Conservation (phyloP, 352 stramenopile genomes). For the Phytophthora fragariae region DNA sequence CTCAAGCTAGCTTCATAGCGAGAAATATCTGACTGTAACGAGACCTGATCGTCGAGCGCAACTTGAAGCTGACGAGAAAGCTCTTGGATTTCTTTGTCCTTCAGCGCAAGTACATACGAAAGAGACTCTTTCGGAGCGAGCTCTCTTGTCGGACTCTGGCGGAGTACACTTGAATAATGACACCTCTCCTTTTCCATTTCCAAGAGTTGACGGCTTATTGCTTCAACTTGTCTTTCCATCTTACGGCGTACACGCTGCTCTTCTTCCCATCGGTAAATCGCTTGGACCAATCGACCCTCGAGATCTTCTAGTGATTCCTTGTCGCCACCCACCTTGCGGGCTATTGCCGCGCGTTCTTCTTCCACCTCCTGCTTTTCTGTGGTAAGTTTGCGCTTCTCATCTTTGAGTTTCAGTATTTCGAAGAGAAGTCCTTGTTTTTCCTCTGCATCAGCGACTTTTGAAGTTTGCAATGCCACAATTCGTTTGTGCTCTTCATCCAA, state of each 20-base stretch:
- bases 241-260: slow-evolving; percentile 50
- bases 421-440: slow-evolving; percentile 59
- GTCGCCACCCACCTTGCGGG: slow-evolving; percentile 54
- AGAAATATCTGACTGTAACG: slow-evolving; percentile 20
- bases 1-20: slow-evolving; percentile 6
- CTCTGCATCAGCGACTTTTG: slow-evolving; percentile 33
- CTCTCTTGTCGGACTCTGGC: slow-evolving; percentile 46
- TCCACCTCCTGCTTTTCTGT: slow-evolving; percentile 46
- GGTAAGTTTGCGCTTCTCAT: slow-evolving; percentile 45
- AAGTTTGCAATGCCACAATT: slow-evolving; percentile 28
- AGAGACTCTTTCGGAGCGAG: slow-evolving; percentile 38
- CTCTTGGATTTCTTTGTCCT: slow-evolving; percentile 57
- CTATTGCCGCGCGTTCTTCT: slow-evolving; percentile 26
- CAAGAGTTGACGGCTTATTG: slow-evolving; percentile 41
- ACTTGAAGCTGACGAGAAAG: slow-evolving; percentile 29
- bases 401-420: slow-evolving; percentile 59
- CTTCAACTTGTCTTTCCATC: slow-evolving; percentile 50
- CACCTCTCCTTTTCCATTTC: slow-evolving; percentile 65
- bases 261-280: slow-evolving; percentile 62
- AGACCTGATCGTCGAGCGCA: slow-evolving; percentile 1
- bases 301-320: slow-evolving; percentile 65
- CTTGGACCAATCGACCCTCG: slow-evolving; percentile 58
- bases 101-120: slow-evolving; percentile 55
- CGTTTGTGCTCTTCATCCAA: slow-evolving; percentile 50
- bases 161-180: slow-evolving; percentile 51